Base-by-base conservation (phyloP, 768 basidiomycete genomes). In the Rhodotorula diobovata region DNA sequence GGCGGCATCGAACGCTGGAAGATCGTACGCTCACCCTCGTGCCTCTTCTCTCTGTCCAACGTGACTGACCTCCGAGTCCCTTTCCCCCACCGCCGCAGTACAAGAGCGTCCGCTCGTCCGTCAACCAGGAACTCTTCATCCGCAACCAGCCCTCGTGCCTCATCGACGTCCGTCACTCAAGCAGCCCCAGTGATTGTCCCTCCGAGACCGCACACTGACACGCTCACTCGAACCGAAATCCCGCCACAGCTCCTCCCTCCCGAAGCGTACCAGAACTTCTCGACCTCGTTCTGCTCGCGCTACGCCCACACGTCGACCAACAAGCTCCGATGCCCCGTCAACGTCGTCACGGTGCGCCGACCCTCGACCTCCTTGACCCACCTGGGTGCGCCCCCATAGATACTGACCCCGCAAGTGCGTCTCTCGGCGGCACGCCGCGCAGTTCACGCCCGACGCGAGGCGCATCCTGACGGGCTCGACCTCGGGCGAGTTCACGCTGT, bases 231-330 rank as follows among this genome's bases (percentile, higher is more conserved):
- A 43, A 12, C 41, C 18, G 14, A 18, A 7, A 2, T 18, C 12
- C 32, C 28, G 1, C 14, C 34, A 3, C 80, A 97, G 95, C 85
- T 98, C n/a, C 83, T 97, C 58, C 95, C 94, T 2, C 89, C 96
- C 2, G 88, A 89, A 80, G 94, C 93, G 39, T 97, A 97, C 80
- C 86, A 87, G 63, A 97, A 98, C 79, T 85, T 89, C 9, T 91
- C 94, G 11, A 95, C 91, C 0, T 97, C 95, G 0, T 83, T 97
- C 65, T 97, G 94, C 80, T 94, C 94, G 55, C 94, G 96, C 80
- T 98, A 96, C 76, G 89, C 97, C 18, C 96, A 99, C 80, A 97
- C 95, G 0, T 96, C 94, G 25, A 97, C 93, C 53, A 99, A 99
- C 84, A 99, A 99, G 81, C 92, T 98, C 72, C 85, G 93, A 64